These are phyloP conservation scores for Leishmania mexicana DNA, from an alignment of 208 protist genomes.

Conservation along the genomic window DNA sequence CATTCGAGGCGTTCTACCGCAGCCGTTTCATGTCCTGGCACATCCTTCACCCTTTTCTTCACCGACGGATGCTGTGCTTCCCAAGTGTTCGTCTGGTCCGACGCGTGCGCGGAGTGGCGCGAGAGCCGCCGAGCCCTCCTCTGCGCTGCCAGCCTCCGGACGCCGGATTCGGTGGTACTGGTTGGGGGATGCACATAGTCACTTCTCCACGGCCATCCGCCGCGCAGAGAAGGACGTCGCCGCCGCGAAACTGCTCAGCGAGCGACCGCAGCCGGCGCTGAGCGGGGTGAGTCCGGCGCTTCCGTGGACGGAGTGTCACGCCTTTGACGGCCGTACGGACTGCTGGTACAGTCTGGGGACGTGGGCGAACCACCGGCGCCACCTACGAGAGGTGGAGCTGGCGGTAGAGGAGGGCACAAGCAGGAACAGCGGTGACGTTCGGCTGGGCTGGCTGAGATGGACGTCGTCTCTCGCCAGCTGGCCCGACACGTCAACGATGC, in stretches of 20 bases:
- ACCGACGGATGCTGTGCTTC: neutral
- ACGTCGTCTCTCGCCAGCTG: constrained; percentile 32
- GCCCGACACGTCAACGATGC: constrained; percentile 23
- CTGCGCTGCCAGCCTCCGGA: constrained; percentile 10
- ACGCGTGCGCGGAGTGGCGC: neutral
- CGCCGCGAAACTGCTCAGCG: neutral
- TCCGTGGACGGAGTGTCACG: constrained; percentile 39
- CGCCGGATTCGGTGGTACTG: constrained; percentile 40
- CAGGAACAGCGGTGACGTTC: neutral
- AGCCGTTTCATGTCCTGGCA: neutral
- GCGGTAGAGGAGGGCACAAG: neutral
- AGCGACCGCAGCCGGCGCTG: neutral
- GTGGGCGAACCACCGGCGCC: constrained; percentile 17
- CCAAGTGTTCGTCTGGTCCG: neutral
- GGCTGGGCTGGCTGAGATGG: constrained; percentile 14
- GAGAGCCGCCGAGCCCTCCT: neutral
- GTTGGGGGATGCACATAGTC: constrained; percentile 20
- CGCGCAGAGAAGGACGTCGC: neutral
- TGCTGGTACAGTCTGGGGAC: constrained; percentile 45
- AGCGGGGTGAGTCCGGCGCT: constrained; percentile 19
- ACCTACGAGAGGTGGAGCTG: constrained; percentile 9
- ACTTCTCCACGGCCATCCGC: constrained; percentile 21
- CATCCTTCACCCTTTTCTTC: neutral
- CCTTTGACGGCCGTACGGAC: constrained; percentile 46
- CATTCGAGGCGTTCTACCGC: neutral